Evolutionary conservation across 352 stramenopile genomes (phyloP), one percentile per base, ranked within the genome.

Genomic region (Globisporangium paroecandrum): DNA sequence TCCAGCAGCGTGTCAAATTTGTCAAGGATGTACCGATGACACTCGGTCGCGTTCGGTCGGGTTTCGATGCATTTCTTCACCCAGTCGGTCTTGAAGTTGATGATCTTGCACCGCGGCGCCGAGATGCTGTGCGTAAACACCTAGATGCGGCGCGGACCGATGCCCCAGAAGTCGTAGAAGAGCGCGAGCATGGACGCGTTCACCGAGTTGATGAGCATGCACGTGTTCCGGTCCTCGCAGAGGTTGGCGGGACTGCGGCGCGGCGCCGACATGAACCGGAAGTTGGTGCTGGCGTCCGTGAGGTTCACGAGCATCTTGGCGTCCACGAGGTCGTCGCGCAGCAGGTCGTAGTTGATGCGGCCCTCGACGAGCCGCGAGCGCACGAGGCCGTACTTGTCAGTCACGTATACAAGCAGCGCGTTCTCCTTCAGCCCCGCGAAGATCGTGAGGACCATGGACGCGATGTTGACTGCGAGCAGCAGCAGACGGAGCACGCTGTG

Each of bases 141-240:
- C 46, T 79, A 69, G 0, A 63, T 62, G 12, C 76, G 74, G 1
- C 76, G 66, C 66, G 72, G 63, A 20, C 65, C 70, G 15, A 62
- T 72, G 1, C 1, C 74, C 74, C 76, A 81, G 34, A 76, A 80
- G 62, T 83, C 74, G 58, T 83, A 83, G 43, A 78, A 69, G 34
- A 78, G 46, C 34, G 66, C 62, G 4, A 66, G 51, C 22, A 70
- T 53, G 5, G 67, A 76, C 38, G 71, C 71, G 56, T 78, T 81
- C 36, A 83, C 77, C 5, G 66, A 65, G 55, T 81, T 79, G 8
- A 83, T 71, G 8, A 71, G 74, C 54, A 79, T 18, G 43, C 74
- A 83, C 1, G 72, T 79, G 69, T 72, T 83, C 54, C 68, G 41
- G 49, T 83, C 76, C 32, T 77, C 65, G 1, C 64, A 66, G 2